Percentiles rank a stretch among this genome's conserved stretches.
Conservation (phyloP, 495 filamentous ascomycete genomes). For the Friedmanniomyces endolithicus region DNA sequence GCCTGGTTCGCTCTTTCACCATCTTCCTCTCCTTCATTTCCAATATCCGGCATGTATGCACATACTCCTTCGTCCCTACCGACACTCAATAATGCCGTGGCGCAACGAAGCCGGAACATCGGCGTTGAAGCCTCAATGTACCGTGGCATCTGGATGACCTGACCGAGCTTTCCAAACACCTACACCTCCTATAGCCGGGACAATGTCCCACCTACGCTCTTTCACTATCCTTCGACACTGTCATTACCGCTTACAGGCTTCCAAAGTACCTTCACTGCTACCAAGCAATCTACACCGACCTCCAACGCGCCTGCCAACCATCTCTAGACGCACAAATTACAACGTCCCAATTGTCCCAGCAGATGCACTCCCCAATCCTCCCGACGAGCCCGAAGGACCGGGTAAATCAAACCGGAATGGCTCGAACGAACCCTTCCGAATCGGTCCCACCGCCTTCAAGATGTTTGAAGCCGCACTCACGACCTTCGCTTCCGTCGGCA, state of each 20-base stretch:
- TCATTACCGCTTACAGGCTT: neutral
- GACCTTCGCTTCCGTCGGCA: conserved; percentile 69
- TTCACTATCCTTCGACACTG: neutral
- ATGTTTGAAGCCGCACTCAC: conserved; percentile 79
- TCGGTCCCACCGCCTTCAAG: conserved; percentile 49
- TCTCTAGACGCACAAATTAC: conserved; percentile 2
- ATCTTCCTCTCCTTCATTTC: too few species aligned
- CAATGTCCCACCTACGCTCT: conserved; percentile 3
- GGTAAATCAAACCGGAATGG: neutral
- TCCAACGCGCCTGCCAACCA: neutral
- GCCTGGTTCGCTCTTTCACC: too few species aligned
- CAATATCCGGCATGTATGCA: too few species aligned
- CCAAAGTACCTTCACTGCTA: neutral
- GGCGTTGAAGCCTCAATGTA: too few species aligned
- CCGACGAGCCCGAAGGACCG: conserved; percentile 8
- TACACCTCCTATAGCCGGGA: neutral
- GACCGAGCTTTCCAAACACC: too few species aligned
- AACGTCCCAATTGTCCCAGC: conserved; percentile 1
- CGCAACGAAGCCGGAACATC: too few species aligned
- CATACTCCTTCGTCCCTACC: too few species aligned
- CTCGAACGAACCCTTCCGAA: conserved; percentile 16
- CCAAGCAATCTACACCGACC: neutral
- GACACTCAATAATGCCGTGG: too few species aligned
- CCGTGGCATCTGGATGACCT: too few species aligned
- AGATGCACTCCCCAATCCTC: neutral